Evolutionary conservation across 345 rosid species (phyloP), one percentile per base, ranked within the genome.

Genomic region (Excoecaria cochinchinensis): DNA sequence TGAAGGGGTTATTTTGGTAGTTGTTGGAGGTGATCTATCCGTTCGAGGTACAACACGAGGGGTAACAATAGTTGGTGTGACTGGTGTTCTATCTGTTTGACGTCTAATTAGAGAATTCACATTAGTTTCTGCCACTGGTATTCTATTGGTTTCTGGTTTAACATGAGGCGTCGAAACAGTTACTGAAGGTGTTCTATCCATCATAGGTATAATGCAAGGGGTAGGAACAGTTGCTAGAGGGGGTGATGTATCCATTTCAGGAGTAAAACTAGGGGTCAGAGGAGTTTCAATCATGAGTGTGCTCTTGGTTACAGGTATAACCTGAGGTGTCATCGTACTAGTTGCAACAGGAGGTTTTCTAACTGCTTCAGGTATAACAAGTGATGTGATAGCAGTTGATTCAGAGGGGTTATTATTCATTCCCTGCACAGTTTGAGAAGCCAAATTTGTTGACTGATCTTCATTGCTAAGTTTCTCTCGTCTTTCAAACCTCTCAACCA

Each of bases 401-500:
- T 56, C 47, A 8, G 62, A 7, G 22, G 60, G 51, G 46, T 12
- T 53, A 36, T 50, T 70, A 69, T 21, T 69, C 44, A 64, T 44
- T 63, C 53, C 78, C 51, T 53, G 61, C 53, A 64, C 31, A 44
- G 59, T 15, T 21, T 62, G 55, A 73, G 72, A 63, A 71, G 79
- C 65, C 75, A 58, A 66, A 78, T 66, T 76, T 65, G 68, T 70
- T 65, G 77, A 80, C 79, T 77, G 83, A 76, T 86, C 87, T 77
- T 84, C 90, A 74, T 67, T 63, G 75, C 36, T 76, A 42, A 77
- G 50, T 71, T 59, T 86, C 71, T 92, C 93, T 77, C 85, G 79
- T 83, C 85, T 85, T 86, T 95, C 99, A 87, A 95, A 95, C 84
- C 83, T 91, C 87, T 93, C 99, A 67, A 95, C 99, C 78, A 95